These are phyloP conservation scores for Sicyos edulis DNA, from an alignment of 306 rosid genomes.

Conservation along the genomic window DNA sequence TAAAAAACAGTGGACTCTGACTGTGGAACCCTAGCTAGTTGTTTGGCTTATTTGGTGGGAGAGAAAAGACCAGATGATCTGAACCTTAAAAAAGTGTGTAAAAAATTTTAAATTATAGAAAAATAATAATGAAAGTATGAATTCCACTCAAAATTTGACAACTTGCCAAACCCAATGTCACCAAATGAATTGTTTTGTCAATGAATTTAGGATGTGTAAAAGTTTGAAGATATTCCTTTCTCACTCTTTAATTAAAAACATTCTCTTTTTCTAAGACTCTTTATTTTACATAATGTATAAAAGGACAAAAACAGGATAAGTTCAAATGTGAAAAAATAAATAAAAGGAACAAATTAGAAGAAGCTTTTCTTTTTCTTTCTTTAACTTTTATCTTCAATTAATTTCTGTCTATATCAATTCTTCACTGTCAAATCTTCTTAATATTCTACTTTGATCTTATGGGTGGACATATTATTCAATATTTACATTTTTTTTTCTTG, in stretches of 20 bases:
- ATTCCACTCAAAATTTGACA: conserved; percentile 4
- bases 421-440: background rate
- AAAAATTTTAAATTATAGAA: background rate
- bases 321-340: too few species aligned
- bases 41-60: too few species aligned
- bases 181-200: background rate
- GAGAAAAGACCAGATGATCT: conserved; percentile 8
- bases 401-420: background rate
- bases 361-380: too few species aligned
- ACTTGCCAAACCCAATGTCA: background rate
- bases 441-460: background rate
- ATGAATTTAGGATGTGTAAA: background rate
- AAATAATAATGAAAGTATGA: background rate
- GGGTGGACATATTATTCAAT: background rate
- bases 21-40: too few species aligned
- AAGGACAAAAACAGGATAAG: too few species aligned
- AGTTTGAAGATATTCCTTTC: conserved; percentile 9
- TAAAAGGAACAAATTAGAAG: too few species aligned
- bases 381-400: background rate
- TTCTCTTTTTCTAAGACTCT: too few species aligned
- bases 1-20: too few species aligned
- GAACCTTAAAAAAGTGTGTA: background rate
- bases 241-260: background rate
- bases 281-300: too few species aligned
- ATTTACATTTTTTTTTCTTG: too few species aligned